Percentiles rank a stretch among this genome's conserved stretches.
Conservation (phyloP, 129 eudicot genomes). For the Kitagawia praeruptora region DNA sequence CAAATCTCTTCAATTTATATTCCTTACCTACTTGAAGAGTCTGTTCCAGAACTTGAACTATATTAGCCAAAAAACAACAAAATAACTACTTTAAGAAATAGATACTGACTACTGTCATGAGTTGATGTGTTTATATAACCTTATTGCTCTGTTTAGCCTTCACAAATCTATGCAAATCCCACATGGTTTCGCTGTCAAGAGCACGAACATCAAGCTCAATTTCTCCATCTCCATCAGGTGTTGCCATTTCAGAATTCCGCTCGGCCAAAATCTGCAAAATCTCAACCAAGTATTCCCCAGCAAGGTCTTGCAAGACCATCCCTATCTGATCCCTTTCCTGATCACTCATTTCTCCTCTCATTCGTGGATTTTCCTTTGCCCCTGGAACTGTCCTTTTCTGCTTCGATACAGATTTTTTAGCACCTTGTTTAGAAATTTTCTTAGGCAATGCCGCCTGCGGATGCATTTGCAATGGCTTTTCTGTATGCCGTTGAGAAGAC, state of each 20-base stretch:
- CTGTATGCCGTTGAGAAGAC: not conserved
- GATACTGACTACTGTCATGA: not conserved
- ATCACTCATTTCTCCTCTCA: conserved; percentile 1
- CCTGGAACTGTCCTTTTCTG: not conserved
- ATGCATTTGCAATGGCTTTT: not conserved
- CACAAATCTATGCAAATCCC: conserved; percentile 44
- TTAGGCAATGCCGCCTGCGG: not conserved
- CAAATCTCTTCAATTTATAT: too few species aligned
- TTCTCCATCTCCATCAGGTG: conserved; percentile 25
- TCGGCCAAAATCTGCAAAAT: conserved; percentile 27
- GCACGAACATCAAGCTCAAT: conserved; percentile 41
- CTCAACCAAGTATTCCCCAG: conserved; percentile 21
- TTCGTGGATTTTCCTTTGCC: conserved; percentile 15
- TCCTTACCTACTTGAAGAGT: too few species aligned
- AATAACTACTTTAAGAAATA: too few species aligned
- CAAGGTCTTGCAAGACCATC: conserved; percentile 14
- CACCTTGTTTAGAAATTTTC: not conserved
- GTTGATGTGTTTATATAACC: not conserved
- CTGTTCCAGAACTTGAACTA: not conserved
- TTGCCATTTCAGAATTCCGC: conserved; percentile 15
- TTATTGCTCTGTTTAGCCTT: not conserved
- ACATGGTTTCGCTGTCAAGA: conserved; percentile 44
- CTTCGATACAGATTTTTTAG: not conserved
- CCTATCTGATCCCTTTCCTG: conserved; percentile 17
- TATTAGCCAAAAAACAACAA: not conserved